Evolutionary conservation across 106 monocot species (phyloP), one percentile per base, ranked within the genome.

Genomic region (Apostasia shenzhenica): DNA sequence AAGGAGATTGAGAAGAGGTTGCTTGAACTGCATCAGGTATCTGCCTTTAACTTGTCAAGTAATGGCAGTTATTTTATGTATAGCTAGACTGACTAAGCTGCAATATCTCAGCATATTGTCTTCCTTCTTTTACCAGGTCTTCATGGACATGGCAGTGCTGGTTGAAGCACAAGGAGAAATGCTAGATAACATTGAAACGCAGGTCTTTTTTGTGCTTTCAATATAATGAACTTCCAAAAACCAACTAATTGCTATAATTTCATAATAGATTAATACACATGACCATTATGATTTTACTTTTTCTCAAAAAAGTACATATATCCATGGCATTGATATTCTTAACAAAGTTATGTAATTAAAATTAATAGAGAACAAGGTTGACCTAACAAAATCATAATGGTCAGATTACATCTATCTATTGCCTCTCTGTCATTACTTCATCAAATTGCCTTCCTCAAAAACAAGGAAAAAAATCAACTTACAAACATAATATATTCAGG

Each of bases 401-500:
- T 2, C 48, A 49, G 4, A n/a, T 42, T 69, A 55, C 14, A 44
- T 57, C 6, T 14, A 8, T 2, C 48, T 13, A 43, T 5, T 69
- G 57, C 0, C 3, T n/a, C 48, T 56, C 66, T 1, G 40, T 38
- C 11, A 66, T 11, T 43, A 8, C n/a, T 64, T 11, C 48, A 50
- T 66, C 50, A 50, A 1, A 43, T 50, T 66, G 48, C 26, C 26
- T 26, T 26, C 26, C 26, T 26, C 26, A 26, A 26, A 26, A 26
- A 26, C 26, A 50, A 50, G 8, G 8, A 50, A 50, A 50, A 10
- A 7, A 1, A 52, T 52, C 51, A 52, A 7, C 10, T 52, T 8
- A 52, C 52, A 52, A 1, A 5, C 52, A 52, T 52, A 52, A 70
- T 71, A 45, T 14, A 58, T 69, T 59, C 55, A 84, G 84, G 80